Base-by-base conservation (phyloP, 805 yeast species). In the Zygoascus biomembranicola region DNA sequence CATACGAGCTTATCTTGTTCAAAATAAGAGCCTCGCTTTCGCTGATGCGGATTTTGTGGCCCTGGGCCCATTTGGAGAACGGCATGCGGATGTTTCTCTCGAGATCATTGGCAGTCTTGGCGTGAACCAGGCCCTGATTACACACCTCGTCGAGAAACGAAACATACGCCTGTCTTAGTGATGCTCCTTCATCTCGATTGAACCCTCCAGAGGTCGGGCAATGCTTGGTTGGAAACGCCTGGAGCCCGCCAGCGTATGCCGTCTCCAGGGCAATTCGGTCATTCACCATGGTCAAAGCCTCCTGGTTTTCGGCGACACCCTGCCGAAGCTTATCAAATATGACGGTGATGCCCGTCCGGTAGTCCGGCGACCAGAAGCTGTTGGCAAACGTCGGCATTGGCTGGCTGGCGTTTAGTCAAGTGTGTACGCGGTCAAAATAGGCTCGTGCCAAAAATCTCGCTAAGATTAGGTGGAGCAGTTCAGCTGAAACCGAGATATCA, bases 271-370 rank as follows among this genome's bases (percentile, higher is more conserved):
- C 84, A 78, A 83, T 80, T 57, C 92, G 70, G 20, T 79, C 74
- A 35, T 78, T 74, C 64, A 87, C 81, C 52, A 87, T 65, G 20
- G 72, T 73, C 8, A 85, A 72, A 59, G 83, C 80, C 64, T 84
- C 84, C 39, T 78, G 79, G 65, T 84, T 83, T 66, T 88, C 95
- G 32, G 71, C 74, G 52, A 84, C 74, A 0, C 95, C 94, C 58
- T 67, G 68, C 20, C 54, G 56, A 49, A 72, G 61, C 51, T 70
- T 69, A 47, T 56, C 64, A 50, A 69, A 61, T 32, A 73, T 63
- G 35, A 68, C 63, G 26, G 60, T 57, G 18, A 71, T 58, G 8
- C 76, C 76, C 32, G 63, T 47, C 31, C 53, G 42, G 52, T 69
- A 66, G 57, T 67, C 72, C 45, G 64, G 66, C 8, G 72, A 55